phyloP scores from a whole-genome alignment of 2,329 filamentous ascomycete genomes.

The Plectosphaerella plurivora region DNA sequence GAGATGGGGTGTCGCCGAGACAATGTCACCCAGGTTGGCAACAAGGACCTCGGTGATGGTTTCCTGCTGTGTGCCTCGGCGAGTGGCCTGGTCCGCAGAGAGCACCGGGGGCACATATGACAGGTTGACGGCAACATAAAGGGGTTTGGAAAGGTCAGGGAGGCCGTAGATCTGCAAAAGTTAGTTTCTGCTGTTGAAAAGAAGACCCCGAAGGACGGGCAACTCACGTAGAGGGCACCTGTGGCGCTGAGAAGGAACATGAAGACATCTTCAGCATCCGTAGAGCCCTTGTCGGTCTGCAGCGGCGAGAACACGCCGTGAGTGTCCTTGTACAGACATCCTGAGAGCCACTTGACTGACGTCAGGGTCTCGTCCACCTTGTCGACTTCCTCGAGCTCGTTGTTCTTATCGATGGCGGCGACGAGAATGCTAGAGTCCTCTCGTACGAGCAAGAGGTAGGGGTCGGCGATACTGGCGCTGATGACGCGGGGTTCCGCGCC shows the following conservation, averaged over 20 bases:
- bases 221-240: conserved; percentile 69
- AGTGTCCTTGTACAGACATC: conserved; percentile 74
- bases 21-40: conserved; percentile 76
- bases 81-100: conserved; percentile 64
- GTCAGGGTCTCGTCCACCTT: conserved; percentile 52
- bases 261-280: conserved; percentile 48
- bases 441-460: conserved; percentile 76
- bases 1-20: conserved; percentile 68
- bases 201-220: conserved; percentile 8
- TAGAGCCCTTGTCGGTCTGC: conserved; percentile 31
- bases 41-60: conserved; percentile 74
- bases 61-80: conserved; percentile 69
- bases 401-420: conserved; percentile 72
- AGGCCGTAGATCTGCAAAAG: conserved; percentile 67
- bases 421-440: conserved; percentile 80
- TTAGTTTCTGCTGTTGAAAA: neutral
- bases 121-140: conserved; percentile 73
- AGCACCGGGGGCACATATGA: conserved; percentile 74
- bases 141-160: conserved; percentile 63
- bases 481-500: conserved; percentile 75
- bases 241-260: conserved; percentile 73
- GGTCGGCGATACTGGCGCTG: conserved; percentile 79
- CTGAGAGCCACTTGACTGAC: conserved; percentile 72
- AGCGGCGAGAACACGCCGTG: conserved; percentile 47
- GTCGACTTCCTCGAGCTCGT: conserved; percentile 81